phyloP scores from a whole-genome alignment of 1,284 basidiomycete species.

The Melampsora larici-populina region DNA sequence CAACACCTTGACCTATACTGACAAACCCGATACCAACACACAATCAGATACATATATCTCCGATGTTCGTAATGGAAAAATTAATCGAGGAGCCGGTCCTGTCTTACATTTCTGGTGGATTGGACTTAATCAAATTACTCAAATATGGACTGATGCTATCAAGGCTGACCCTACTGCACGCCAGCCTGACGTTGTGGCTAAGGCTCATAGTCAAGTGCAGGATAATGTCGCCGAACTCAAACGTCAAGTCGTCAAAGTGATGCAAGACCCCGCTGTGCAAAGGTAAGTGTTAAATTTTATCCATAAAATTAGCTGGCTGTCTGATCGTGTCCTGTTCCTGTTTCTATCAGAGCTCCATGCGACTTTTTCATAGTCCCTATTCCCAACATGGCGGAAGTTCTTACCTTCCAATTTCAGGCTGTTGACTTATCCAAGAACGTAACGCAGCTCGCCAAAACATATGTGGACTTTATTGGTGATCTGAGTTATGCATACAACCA shows the following conservation, averaged over 20 bases:
- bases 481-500: background rate
- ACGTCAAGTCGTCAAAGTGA: background rate
- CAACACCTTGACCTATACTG: conserved; percentile 12
- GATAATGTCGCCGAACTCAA: background rate
- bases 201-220: background rate
- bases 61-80: conserved; percentile 14
- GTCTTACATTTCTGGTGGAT: conserved; percentile 40
- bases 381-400: background rate
- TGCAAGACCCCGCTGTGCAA: background rate
- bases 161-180: background rate
- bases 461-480: background rate
- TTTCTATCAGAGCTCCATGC: background rate
- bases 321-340: background rate
- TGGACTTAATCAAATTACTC: conserved; percentile 39
- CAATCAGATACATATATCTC: conserved; percentile 21
- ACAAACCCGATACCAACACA: conserved; percentile 33
- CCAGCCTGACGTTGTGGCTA: background rate
- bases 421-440: background rate
- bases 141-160: conserved; percentile 30
- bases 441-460: background rate
- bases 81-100: conserved; percentile 19
- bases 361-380: background rate
- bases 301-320: background rate
- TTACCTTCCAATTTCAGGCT: conserved; percentile 4
- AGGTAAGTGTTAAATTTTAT: background rate